A percentile compares a stretch with the other conserved stretches of the same genome.
phyloP scores from a whole-genome alignment of 441 rosid genomes.

The Erysimum pusillum region DNA sequence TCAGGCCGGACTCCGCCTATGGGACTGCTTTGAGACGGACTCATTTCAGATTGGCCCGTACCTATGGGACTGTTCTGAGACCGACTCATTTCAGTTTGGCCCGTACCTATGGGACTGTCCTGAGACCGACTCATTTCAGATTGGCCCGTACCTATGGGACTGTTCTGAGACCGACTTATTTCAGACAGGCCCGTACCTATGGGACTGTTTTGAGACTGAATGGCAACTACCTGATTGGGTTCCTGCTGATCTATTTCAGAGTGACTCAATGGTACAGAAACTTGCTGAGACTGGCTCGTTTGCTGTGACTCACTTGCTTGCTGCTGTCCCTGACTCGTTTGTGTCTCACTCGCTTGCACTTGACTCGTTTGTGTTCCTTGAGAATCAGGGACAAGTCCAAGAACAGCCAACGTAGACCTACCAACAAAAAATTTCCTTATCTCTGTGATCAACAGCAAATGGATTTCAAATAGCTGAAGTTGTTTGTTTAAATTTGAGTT shows the following conservation, averaged over 20 bases:
- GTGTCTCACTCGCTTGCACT: slow-evolving; percentile 36
- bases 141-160: neutral
- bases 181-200: neutral
- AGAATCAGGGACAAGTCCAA: slow-evolving; percentile 79
- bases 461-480: slow-evolving; percentile 18
- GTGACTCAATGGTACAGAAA: slow-evolving; percentile 31
- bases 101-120: slow-evolving; percentile 2
- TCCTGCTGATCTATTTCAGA: slow-evolving; percentile 37
- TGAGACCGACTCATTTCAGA: slow-evolving; percentile 24
- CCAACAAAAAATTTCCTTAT: slow-evolving; percentile 26
- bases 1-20: neutral
- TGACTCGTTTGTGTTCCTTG: slow-evolving; percentile 43
- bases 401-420: slow-evolving; percentile 82
- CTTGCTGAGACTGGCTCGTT: slow-evolving; percentile 42
- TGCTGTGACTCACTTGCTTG: slow-evolving; percentile 42
- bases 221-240: slow-evolving; percentile 34
- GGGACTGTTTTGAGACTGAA: slow-evolving; percentile 16
- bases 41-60: neutral
- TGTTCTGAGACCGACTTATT: slow-evolving; percentile 22
- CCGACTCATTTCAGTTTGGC: slow-evolving; percentile 9
- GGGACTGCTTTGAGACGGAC: slow-evolving; percentile 19
- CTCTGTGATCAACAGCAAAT: slow-evolving; percentile 30
- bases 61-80: slow-evolving; percentile 17
- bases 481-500: neutral
- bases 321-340: slow-evolving; percentile 37